Percentiles rank a stretch among this genome's conserved stretches.
phyloP scores from a whole-genome alignment of 345 rosid genomes.

The Salix caprea region DNA sequence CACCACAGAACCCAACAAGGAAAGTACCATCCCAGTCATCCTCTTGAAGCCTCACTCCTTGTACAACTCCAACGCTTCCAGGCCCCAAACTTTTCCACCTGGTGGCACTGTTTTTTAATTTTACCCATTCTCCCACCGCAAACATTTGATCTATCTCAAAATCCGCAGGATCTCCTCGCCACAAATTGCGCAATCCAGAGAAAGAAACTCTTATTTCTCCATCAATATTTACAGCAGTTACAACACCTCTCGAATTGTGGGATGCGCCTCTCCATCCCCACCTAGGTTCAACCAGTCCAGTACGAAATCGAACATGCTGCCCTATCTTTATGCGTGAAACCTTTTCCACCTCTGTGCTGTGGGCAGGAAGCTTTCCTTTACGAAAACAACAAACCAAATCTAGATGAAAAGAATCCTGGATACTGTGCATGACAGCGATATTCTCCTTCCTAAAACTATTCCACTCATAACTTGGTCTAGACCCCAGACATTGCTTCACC shows the following conservation, averaged over 20 bases:
- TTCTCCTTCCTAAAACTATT: slow-evolving; percentile 77
- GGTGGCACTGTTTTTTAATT: slow-evolving; percentile 49
- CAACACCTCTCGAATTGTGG: slow-evolving; percentile 68
- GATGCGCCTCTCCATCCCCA: slow-evolving; percentile 98
- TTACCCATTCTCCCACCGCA: slow-evolving; percentile 97
- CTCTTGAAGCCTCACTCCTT: slow-evolving; percentile 74
- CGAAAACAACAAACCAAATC: slow-evolving; percentile 97
- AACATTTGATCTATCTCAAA: slow-evolving; percentile 66
- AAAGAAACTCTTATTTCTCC: slow-evolving; percentile 89
- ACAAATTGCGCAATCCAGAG: slow-evolving; percentile 70
- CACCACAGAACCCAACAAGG: slow-evolving; percentile 76
- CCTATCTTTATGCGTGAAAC: slow-evolving; percentile 72
- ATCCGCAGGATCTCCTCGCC: slow-evolving; percentile 97
- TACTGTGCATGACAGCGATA: slow-evolving; percentile 85
- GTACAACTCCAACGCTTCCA: slow-evolving; percentile 80
- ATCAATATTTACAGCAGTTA: slow-evolving; percentile 86
- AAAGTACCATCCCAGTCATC: slow-evolving; percentile 84
- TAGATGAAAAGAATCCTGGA: slow-evolving; percentile 84
- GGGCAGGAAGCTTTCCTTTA: slow-evolving; percentile 70
- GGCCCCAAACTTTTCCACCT: slow-evolving; percentile 78
- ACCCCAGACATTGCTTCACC: slow-evolving; percentile 84
- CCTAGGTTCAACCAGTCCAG: slow-evolving; percentile 76
- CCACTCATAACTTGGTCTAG: slow-evolving; percentile 96
- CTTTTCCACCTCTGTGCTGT: slow-evolving; percentile 84
- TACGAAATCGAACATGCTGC: slow-evolving; percentile 78